Evolutionary conservation across 345 rosid genomes (phyloP), one percentile per base, ranked within the genome.

Genomic region (Kandelia obovata): DNA sequence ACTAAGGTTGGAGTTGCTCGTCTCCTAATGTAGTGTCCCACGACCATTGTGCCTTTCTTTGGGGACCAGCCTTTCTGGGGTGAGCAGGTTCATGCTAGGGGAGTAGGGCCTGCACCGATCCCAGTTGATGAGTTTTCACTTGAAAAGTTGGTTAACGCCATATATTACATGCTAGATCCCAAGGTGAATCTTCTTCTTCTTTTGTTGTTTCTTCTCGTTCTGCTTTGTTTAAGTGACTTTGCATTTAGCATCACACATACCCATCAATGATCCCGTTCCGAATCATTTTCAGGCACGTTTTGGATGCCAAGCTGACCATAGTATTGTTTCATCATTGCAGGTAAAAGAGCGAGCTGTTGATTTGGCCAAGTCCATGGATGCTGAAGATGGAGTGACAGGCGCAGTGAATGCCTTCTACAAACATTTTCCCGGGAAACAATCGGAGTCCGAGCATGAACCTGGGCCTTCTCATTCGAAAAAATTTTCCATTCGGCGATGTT

Each of bases 21-120:
- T 52, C 51, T 26, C 35, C 57, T 11, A 51, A 52, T 21, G 46
- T 31, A 86, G 89, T 86, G 87, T 75, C 89, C 89, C 1, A 86
- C 89, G 62, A 76, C 89, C 7, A 70, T 86, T 31, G 83, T 83
- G 39, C 87, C 89, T 53, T 83, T 86, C 78, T 86, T 86, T 26
- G 89, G 89, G 34, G 89, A 86, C 78, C 89, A 86, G 68, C 84
- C 80, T 16, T 86, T 86, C 57, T 86, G 89, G 89, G 89, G 89
- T 67, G 86, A 86, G 58, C 77, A 65, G 64, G 89, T 85, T 51
- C 84, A 85, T 77, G 85, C 76, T 1, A 77, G 78, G 72, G 85
- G 83, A 62, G 80, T 85, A 43, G 87, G 89, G 8, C 89, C 89
- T 49, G 74, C 68, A 20, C 89, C 89, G 20, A 81, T 86, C 31